Percentiles rank a stretch among this genome's conserved stretches.
Evolutionary conservation across 2,329 filamentous ascomycete genomes (phyloP).

Genomic region (Exophiala sp.): DNA sequence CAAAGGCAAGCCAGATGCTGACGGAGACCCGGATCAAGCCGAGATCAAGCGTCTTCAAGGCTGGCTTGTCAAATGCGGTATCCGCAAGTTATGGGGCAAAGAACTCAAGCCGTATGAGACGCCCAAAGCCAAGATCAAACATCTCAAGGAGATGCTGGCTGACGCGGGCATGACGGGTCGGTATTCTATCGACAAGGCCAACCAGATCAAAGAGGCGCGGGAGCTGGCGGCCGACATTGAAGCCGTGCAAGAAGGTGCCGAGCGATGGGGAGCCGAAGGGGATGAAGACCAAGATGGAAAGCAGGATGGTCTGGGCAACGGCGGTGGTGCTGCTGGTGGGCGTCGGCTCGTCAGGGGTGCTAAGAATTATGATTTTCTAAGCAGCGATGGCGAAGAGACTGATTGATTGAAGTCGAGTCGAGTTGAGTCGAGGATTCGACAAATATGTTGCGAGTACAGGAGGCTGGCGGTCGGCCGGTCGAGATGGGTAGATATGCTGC

Average conservation of each 20-base stretch:
- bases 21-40: slow-evolving; percentile 58
- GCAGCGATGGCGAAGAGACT: slow-evolving; percentile 56
- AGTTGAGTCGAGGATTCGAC: background rate
- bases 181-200: slow-evolving; percentile 77
- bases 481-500: too few relatives aligned
- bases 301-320: slow-evolving; percentile 29
- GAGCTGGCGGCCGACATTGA: slow-evolving; percentile 81
- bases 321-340: background rate
- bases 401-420: slow-evolving; percentile 31
- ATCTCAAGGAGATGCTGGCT: slow-evolving; percentile 70
- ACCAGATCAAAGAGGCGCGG: slow-evolving; percentile 77
- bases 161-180: slow-evolving; percentile 84
- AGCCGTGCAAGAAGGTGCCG: slow-evolving; percentile 73
- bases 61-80: slow-evolving; percentile 81
- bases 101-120: slow-evolving; percentile 74
- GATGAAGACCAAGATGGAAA: slow-evolving; percentile 36
- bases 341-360: slow-evolving; percentile 41
- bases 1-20: slow-evolving; percentile 42
- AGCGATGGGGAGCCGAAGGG: slow-evolving; percentile 62
- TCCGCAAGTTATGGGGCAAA: slow-evolving; percentile 84
- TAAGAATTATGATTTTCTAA: slow-evolving; percentile 54
- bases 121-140: slow-evolving; percentile 69
- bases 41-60: slow-evolving; percentile 85
- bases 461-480: too few relatives aligned
- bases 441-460: too few relatives aligned